A percentile compares a stretch with the other conserved stretches of the same genome.
These are phyloP conservation scores for Bimuria novae-zelandiae DNA, from an alignment of 2,329 filamentous ascomycete species.

Conservation along the genomic window DNA sequence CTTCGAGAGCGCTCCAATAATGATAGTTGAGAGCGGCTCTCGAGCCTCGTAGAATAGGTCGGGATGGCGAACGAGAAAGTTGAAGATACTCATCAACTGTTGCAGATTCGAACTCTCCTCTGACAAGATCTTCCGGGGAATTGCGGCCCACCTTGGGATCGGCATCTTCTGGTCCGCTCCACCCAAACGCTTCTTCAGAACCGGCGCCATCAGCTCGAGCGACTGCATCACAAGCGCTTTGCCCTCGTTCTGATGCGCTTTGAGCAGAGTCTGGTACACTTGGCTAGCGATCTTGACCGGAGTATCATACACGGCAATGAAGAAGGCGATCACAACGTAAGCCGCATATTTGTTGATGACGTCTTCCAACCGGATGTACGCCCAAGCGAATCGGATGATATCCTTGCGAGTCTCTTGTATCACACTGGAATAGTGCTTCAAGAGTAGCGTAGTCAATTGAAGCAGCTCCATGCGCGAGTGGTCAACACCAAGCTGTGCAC, in stretches of 20 bases:
- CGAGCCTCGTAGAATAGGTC: constrained; percentile 93
- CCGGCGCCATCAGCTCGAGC: constrained; percentile 91
- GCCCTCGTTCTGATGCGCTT: constrained; percentile 94
- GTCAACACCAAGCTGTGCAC: constrained; percentile 83
- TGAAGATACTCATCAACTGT: constrained; percentile 96
- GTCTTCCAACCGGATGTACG: constrained; percentile 93
- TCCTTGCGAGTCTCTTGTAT: constrained; percentile 94
- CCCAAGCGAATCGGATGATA: constrained; percentile 99
- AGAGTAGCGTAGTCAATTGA: constrained; percentile 89
- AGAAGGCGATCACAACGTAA: constrained; percentile 96
- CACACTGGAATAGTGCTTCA: constrained; percentile 90
- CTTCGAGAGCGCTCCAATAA: constrained; percentile 87
- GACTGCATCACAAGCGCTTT: constrained; percentile 91
- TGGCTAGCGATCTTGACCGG: constrained; percentile 94
- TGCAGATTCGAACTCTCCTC: constrained; percentile 95
- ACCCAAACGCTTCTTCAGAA: constrained; percentile 82
- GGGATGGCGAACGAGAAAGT: constrained; percentile 91
- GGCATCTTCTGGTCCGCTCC: constrained; percentile 68
- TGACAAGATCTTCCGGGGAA: constrained; percentile 85
- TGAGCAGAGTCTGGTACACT: constrained; percentile 88
- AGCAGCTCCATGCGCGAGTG: constrained; percentile 95
- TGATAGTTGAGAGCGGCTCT: constrained; percentile 86
- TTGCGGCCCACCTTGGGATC: constrained; percentile 79
- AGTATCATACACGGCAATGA: constrained; percentile 96
- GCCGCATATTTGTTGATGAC: constrained; percentile 99